Evolutionary conservation across 768 basidiomycete species (phyloP), one percentile per base, ranked within the genome.

Genomic region (Lanmaoa rubissima): DNA sequence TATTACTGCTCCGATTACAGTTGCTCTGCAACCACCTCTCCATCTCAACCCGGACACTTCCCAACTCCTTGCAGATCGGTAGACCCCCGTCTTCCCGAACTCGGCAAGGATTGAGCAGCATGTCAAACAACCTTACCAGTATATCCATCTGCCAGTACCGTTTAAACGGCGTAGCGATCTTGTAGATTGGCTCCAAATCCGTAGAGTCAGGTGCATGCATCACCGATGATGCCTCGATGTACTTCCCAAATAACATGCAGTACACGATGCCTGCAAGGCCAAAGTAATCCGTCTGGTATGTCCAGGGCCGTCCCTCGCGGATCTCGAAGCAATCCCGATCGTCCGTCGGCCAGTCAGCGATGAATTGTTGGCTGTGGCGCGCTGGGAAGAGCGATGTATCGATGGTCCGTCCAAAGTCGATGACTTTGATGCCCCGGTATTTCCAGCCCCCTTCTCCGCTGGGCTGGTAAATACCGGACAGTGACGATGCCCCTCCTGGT

Each of bases 371-470:
- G 1, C 78, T 82, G 28, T 73, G 71, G 28, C 58, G 60, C 2
- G 77, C 72, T 1, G 93, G 90, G 76, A 93, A 98, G 36, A 91
- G 77, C 13, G 81, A 75, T 36, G 85, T 87, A 69, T 99, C 96
- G 72, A 98, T 87, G 3, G 91, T 86, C 32, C 96, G 85, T n/a
- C 97, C 97, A 74, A 98, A 98, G 75, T 99, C 97, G 70, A 99
- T 98, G 55, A 98, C 74, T 69, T 86, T 91, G 69, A 99, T 75
- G 14, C 97, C 97, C 70, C 97, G 94, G 71, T 77, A 73, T 52
- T 76, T 70, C 97, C 97, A 99, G 5, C 96, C 96, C 26, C 83
- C 82, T 16, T 82, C 84, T 17, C 96, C 96, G 0, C 78, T 74
- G 1, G 88, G 83, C 55, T 87, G 83, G 75, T 98, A 98, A n/a